Percentiles rank a stretch among this genome's conserved stretches.
Conservation (phyloP, 176 grass and related monocot species). For the barley (Hordeum vulgare) region MorexV3_pseudomolecules_assembly NC_058518.1:516331917-516332416, state of each 20-base stretch:
- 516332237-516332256: neutral
- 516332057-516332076: constrained; percentile 71
- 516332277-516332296: constrained; percentile 83
- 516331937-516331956: constrained; percentile 54
- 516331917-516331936: constrained; percentile 61
- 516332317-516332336: constrained; percentile 76
- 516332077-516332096: constrained; percentile 68
- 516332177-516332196: neutral
- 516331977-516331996: neutral
- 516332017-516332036: neutral
- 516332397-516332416: neutral
- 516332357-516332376: constrained; percentile 48
- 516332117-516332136: constrained; percentile 89
- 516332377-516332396: neutral
- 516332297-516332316: constrained; percentile 95
- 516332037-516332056: constrained; percentile 52
- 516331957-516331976: neutral
- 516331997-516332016: neutral
- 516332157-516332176: constrained; percentile 80
- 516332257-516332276: constrained; percentile 31
- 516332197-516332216: neutral
- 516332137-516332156: constrained; percentile 62
- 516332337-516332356: constrained; percentile 68
- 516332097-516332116: constrained; percentile 62
- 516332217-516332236: neutral